These are phyloP conservation scores for Noccaea caerulescens DNA, from an alignment of 345 rosid species.

Conservation along the genomic window DNA sequence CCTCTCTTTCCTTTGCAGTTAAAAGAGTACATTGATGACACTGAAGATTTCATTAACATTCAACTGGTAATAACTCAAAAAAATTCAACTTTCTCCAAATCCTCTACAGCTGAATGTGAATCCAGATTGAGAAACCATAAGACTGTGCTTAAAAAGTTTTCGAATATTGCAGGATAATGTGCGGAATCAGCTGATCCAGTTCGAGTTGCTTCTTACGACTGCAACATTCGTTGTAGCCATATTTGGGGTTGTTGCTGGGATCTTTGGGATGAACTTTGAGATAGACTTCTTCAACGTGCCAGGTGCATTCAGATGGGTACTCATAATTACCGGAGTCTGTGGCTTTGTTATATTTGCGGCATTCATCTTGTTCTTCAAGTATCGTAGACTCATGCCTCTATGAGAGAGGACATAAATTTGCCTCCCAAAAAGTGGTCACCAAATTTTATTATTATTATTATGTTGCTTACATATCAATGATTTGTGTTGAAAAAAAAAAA, in stretches of 20 bases:
- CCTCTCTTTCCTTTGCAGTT: constrained; percentile 53
- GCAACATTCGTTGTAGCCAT: constrained; percentile 96
- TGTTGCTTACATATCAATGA: constrained; percentile 16
- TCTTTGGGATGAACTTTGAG: constrained; percentile 90
- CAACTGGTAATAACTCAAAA: constrained; percentile 63
- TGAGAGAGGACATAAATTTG: constrained; percentile 39
- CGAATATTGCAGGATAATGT: constrained; percentile 75
- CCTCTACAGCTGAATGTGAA: background rate
- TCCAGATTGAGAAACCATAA: background rate
- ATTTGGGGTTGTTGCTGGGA: constrained; percentile 95
- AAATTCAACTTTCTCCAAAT: constrained; percentile 7
- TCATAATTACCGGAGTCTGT: constrained; percentile 63
- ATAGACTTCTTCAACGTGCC: constrained; percentile 71
- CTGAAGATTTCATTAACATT: constrained; percentile 97
- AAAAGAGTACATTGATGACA: constrained; percentile 96
- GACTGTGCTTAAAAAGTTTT: background rate
- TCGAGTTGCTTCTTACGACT: constrained; percentile 87
- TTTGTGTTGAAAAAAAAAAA: background rate
- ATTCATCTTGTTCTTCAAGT: constrained; percentile 90
- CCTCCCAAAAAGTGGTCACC: constrained; percentile 14
- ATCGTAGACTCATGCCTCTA: constrained; percentile 87
- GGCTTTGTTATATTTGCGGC: constrained; percentile 73
- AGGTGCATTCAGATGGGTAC: constrained; percentile 88
- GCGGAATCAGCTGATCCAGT: constrained; percentile 94
- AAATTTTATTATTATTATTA: constrained; percentile 4